Evolutionary conservation across 139 green algal genomes (phyloP).

Genomic region (Bryopsis sp.): DNA sequence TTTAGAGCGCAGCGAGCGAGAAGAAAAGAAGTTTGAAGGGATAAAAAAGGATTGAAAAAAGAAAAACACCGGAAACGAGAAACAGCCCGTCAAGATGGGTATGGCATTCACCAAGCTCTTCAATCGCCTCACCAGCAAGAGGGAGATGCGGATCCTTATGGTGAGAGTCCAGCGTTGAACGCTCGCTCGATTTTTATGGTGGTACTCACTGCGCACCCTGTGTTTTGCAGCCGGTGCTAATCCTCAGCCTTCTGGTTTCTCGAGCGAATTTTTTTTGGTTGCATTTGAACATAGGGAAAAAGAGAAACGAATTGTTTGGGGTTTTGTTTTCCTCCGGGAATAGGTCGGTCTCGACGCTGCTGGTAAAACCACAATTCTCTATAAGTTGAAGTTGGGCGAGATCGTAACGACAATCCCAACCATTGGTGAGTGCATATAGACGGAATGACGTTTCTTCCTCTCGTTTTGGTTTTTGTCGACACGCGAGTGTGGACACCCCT

Average conservation of each 20-base stretch:
- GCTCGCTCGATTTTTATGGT: too few relatives aligned
- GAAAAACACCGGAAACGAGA: too few relatives aligned
- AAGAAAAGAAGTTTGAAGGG: too few relatives aligned
- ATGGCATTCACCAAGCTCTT: conserved; percentile 64
- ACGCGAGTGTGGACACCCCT: too few relatives aligned
- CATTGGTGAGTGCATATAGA: conserved; percentile 48
- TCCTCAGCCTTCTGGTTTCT: background rate
- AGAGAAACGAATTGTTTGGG: background rate
- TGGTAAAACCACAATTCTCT: conserved; percentile 86
- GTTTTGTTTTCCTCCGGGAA: background rate
- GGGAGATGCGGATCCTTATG: conserved; percentile 17
- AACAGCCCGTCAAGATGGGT: conserved; percentile 49
- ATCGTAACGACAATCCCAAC: conserved; percentile 76
- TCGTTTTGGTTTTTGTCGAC: too few relatives aligned
- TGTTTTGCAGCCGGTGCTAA: too few relatives aligned
- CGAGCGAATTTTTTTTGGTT: background rate
- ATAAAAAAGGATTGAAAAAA: too few relatives aligned
- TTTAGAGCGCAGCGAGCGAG: too few relatives aligned
- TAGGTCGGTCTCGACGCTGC: conserved; percentile 72
- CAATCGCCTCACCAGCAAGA: conserved; percentile 65
- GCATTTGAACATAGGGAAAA: background rate
- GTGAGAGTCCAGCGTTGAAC: too few relatives aligned
- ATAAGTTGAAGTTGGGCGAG: conserved; percentile 87
- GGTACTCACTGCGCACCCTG: too few relatives aligned
- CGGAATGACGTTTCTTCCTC: background rate